Evolutionary conservation across 495 filamentous ascomycete species (phyloP).

Genomic region (Pyrenula massariospora): DNA sequence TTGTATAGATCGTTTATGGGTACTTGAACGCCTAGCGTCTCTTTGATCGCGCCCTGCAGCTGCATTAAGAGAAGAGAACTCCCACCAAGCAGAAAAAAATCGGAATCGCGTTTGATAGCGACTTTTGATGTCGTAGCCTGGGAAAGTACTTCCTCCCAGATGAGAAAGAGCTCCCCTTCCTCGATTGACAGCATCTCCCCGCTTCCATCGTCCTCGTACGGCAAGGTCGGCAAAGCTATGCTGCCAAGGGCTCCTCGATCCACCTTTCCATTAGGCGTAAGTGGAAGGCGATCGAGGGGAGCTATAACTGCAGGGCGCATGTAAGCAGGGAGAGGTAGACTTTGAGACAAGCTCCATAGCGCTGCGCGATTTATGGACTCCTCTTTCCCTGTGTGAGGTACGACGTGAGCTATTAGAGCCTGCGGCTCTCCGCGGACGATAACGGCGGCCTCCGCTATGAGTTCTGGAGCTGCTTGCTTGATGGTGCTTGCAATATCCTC

Average conservation of each 20-base stretch:
- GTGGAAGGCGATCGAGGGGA: no score
- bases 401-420: slow-evolving; percentile 17
- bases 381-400: background rate
- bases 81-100: slow-evolving; percentile 10
- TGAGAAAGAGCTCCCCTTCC: background rate
- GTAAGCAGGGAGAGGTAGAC: no score
- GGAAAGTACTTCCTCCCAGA: background rate
- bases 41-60: background rate
- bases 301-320: no score
- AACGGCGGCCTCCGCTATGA: slow-evolving; percentile 13
- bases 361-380: no score
- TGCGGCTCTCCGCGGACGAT: slow-evolving; percentile 6
- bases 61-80: background rate
- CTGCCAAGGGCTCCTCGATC: no score
- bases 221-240: no score
- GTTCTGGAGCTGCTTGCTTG: slow-evolving; percentile 5
- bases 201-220: slow-evolving; percentile 19
- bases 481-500: no score
- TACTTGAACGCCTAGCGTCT: background rate
- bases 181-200: background rate
- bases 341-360: no score
- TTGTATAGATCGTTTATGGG: background rate
- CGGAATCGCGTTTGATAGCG: background rate
- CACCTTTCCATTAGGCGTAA: no score
- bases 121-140: background rate